Conservation (phyloP, 176 grass and related monocot genomes). For the Typha latifolia region DNA sequence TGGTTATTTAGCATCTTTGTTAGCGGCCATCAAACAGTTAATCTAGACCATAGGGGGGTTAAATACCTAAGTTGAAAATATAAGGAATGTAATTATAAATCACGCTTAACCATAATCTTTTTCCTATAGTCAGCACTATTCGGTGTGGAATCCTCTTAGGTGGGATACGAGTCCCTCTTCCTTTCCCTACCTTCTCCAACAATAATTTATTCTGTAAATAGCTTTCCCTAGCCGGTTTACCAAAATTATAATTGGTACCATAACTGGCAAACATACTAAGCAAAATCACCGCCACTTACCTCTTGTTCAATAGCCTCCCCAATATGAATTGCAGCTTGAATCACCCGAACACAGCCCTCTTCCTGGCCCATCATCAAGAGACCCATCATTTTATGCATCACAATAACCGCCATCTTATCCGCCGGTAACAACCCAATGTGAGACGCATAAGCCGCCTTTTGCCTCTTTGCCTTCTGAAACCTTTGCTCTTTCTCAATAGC, state of each 20-base stretch:
- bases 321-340: slow-evolving; percentile 60
- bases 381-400: slow-evolving; percentile 95
- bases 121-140: too few species aligned
- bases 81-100: too few species aligned
- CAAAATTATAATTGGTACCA: background rate
- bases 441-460: slow-evolving; percentile 56
- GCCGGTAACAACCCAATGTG: slow-evolving; percentile 66
- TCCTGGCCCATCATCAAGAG: slow-evolving; percentile 58
- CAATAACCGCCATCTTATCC: slow-evolving; percentile 90
- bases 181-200: too few species aligned
- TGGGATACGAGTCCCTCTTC: too few species aligned
- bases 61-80: too few species aligned
- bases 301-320: slow-evolving; percentile 80
- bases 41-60: too few species aligned
- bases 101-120: too few species aligned
- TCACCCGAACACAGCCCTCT: slow-evolving; percentile 51
- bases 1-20: too few species aligned
- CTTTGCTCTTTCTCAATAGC: slow-evolving; percentile 63
- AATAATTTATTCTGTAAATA: too few species aligned
- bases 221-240: too few species aligned
- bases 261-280: background rate
- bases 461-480: slow-evolving; percentile 40
- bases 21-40: too few species aligned
- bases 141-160: too few species aligned
- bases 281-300: slow-evolving; percentile 23